Conservation (phyloP, 108 stramenopile genomes). For the Pseudonitzschia delicatissima region DNA sequence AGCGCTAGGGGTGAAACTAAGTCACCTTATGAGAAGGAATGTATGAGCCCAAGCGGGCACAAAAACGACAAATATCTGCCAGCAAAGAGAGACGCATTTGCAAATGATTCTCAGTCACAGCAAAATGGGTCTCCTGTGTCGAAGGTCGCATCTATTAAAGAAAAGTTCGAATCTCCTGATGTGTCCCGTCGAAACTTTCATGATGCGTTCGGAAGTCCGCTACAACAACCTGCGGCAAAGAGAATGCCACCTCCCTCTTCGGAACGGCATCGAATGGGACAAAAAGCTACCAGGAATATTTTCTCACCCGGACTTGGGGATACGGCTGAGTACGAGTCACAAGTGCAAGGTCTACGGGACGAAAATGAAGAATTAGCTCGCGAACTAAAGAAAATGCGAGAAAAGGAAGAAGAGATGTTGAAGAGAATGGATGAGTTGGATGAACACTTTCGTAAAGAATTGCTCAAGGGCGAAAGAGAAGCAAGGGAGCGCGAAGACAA, state of each 20-base stretch:
- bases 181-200: background rate
- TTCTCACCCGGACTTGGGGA: constrained; percentile 42
- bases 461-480: constrained; percentile 63
- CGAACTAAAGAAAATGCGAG: constrained; percentile 34
- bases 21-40: too few relatives aligned
- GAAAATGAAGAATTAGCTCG: constrained; percentile 34
- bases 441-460: constrained; percentile 53
- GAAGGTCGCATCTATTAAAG: too few relatives aligned
- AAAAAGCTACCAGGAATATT: background rate
- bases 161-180: too few relatives aligned
- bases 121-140: too few relatives aligned
- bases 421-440: constrained; percentile 49
- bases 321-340: constrained; percentile 30
- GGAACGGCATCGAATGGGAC: background rate
- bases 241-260: constrained; percentile 8
- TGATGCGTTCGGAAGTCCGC: constrained; percentile 4
- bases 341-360: constrained; percentile 30
- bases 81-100: too few relatives aligned
- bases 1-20: too few relatives aligned
- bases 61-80: too few relatives aligned
- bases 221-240: constrained; percentile 12
- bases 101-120: too few relatives aligned
- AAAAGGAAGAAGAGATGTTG: constrained; percentile 50
- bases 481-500: constrained; percentile 38
- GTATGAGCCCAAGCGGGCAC: too few relatives aligned